Conservation (phyloP, 1,284 basidiomycete species). For the Ganoderma meredithae region DNA sequence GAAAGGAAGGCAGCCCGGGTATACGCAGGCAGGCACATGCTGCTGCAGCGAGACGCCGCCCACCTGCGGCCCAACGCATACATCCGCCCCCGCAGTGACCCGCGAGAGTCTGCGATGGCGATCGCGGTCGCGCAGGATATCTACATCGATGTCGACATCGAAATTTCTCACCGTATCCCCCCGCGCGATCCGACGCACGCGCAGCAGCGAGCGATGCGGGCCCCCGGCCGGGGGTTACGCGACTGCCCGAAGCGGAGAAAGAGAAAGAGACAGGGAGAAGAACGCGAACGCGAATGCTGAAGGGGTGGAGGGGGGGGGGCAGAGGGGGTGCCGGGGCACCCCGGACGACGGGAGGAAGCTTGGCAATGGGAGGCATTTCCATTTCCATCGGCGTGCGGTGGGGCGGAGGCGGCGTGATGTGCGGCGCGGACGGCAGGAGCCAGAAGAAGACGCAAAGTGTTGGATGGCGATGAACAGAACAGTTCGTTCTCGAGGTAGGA, state of each 20-base stretch:
- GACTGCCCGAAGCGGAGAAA: background rate
- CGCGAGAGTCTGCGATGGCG: background rate
- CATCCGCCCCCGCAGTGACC: background rate
- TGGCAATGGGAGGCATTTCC: too few species aligned
- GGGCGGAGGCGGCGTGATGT: background rate
- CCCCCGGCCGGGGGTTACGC: background rate
- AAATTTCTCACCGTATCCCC: background rate
- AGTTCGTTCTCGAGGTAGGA: slow-evolving; percentile 5
- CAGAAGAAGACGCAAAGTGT: background rate
- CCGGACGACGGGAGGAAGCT: too few species aligned
- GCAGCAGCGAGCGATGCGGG: background rate
- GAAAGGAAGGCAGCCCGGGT: background rate
- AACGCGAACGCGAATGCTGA: too few species aligned
- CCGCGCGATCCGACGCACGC: background rate
- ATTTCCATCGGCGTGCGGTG: background rate
- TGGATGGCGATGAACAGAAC: background rate
- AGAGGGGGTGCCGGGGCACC: too few species aligned
- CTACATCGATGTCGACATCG: too few species aligned
- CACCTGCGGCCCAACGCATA: background rate
- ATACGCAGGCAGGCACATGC: too few species aligned
- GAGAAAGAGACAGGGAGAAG: too few species aligned
- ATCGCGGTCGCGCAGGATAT: slow-evolving; percentile 1
- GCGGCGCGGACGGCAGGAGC: background rate
- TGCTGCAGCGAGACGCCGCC: too few species aligned
- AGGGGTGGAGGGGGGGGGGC: too few species aligned